Evolutionary conservation across 495 filamentous ascomycete genomes (phyloP).

Genomic region (Penicillium waksmanii): DNA sequence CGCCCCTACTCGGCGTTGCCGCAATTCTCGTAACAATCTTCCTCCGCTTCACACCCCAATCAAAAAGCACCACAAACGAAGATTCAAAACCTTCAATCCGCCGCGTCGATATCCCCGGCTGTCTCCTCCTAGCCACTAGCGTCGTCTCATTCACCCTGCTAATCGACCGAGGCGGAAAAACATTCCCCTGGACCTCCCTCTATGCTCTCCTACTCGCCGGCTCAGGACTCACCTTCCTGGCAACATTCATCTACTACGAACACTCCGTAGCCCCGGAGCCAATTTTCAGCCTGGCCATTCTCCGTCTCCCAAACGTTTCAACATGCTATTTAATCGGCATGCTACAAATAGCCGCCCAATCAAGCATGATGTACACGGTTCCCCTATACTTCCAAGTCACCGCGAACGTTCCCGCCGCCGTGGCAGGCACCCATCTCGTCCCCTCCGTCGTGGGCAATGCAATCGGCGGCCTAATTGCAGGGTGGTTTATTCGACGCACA

Average conservation of each 20-base stretch:
- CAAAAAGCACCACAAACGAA: not conserved
- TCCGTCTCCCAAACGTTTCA: not conserved
- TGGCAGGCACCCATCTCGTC: constrained; percentile 1
- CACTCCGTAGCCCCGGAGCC: not conserved
- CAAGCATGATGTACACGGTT: constrained; percentile 5
- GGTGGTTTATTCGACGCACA: constrained; percentile 3
- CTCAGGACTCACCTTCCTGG: not conserved
- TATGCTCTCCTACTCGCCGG: not conserved
- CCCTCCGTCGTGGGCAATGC: constrained; percentile 3
- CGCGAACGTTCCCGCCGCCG: not conserved
- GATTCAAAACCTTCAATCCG: not conserved
- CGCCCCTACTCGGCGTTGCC: not conserved
- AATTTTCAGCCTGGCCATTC: not conserved
- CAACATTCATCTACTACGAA: constrained; percentile 1
- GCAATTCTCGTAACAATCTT: constrained; percentile 3
- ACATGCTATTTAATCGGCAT: constrained; percentile 2
- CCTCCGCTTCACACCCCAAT: not conserved
- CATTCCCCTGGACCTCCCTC: constrained; percentile 2
- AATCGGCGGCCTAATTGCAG: not conserved
- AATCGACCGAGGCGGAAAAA: constrained; percentile 2
- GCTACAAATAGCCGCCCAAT: constrained; percentile 4
- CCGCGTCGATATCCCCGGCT: constrained; percentile 1
- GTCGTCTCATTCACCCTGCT: not conserved
- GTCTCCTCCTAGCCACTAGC: not conserved
- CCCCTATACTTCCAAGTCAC: constrained; percentile 4